Conservation (phyloP, 2,329 filamentous ascomycete species). For the Plenodomus biglobosus region DNA sequence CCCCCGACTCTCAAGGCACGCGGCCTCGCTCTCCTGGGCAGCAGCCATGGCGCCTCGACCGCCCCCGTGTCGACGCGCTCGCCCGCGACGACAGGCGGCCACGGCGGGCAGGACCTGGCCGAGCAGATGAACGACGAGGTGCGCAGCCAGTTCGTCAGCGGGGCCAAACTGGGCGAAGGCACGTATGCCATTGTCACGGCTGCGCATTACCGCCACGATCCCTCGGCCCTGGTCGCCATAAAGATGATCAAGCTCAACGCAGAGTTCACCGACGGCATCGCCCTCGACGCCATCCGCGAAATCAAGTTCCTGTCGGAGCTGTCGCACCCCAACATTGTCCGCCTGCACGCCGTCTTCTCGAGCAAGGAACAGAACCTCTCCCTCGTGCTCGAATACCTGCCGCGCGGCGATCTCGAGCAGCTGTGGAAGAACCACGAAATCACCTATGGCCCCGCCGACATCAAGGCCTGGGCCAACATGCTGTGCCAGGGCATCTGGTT, state of each 20-base stretch:
- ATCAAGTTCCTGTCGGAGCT: constrained; percentile 95
- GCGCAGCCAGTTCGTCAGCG: constrained; percentile 87
- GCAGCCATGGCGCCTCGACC: constrained; percentile 21
- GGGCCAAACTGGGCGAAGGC: constrained; percentile 90
- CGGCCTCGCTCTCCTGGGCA: constrained; percentile 37
- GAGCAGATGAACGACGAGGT: constrained; percentile 53
- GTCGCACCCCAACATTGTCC: constrained; percentile 92
- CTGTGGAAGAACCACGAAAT: constrained; percentile 77
- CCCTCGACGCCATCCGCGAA: constrained; percentile 92
- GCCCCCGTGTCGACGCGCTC: background rate
- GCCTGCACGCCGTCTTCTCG: constrained; percentile 87
- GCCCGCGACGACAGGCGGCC: constrained; percentile 13
- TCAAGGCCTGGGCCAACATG: constrained; percentile 99
- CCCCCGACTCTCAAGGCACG: constrained; percentile 30
- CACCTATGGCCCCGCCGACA: constrained; percentile 82
- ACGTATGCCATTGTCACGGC: constrained; percentile 96
- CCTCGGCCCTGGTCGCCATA: constrained; percentile 78
- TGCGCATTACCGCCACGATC: constrained; percentile 73
- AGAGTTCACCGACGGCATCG: constrained; percentile 86
- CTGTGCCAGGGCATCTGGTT: constrained; percentile 91
- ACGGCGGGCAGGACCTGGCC: constrained; percentile 44
- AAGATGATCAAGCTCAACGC: constrained; percentile 89
- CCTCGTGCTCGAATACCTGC: constrained; percentile 90
- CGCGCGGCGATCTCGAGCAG: constrained; percentile 91
- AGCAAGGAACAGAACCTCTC: constrained; percentile 97